Evolutionary conservation across 805 yeast genomes (phyloP).

Genomic region (Diddensiella caesifluorescens): DNA sequence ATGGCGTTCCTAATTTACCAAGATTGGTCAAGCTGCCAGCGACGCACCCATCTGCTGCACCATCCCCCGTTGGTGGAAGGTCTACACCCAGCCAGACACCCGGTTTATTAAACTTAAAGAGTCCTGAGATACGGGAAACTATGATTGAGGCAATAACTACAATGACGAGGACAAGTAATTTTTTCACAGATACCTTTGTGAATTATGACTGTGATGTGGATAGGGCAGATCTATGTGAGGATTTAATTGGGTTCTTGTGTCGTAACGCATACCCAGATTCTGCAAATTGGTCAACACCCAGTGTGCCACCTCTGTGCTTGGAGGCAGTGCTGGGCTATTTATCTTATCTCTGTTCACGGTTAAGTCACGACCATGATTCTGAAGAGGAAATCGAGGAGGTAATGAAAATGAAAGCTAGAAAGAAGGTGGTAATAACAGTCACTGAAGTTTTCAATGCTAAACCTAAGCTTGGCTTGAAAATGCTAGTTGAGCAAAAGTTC

Average conservation of each 20-base stretch:
- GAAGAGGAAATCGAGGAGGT: constrained; percentile 12
- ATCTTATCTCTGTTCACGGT: constrained; percentile 50
- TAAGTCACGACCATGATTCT: constrained; percentile 22
- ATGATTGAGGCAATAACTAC: constrained; percentile 77
- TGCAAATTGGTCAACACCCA: constrained; percentile 70
- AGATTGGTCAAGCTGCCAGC: constrained; percentile 54
- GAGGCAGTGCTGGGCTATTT: constrained; percentile 78
- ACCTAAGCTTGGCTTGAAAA: constrained; percentile 68
- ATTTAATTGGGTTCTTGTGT: constrained; percentile 64
- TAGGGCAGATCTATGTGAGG: constrained; percentile 67
- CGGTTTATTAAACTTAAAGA: constrained; percentile 18
- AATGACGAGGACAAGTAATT: constrained; percentile 55
- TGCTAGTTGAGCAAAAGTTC: constrained; percentile 60
- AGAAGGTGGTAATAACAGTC: constrained; percentile 72
- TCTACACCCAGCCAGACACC: constrained; percentile 14
- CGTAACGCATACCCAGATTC: constrained; percentile 80
- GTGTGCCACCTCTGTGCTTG: constrained; percentile 88
- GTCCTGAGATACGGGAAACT: constrained; percentile 56
- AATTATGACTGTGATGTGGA: constrained; percentile 90
- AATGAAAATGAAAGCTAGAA: constrained; percentile 32
- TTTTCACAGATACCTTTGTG: constrained; percentile 71
- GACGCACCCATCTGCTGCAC: constrained; percentile 14
- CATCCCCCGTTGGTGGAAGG: constrained; percentile 21
- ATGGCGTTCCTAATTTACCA: constrained; percentile 36
- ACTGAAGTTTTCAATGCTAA: constrained; percentile 71